Evolutionary conservation across 352 stramenopile genomes (phyloP).

Genomic region (Globisporangium iwayamae): DNA sequence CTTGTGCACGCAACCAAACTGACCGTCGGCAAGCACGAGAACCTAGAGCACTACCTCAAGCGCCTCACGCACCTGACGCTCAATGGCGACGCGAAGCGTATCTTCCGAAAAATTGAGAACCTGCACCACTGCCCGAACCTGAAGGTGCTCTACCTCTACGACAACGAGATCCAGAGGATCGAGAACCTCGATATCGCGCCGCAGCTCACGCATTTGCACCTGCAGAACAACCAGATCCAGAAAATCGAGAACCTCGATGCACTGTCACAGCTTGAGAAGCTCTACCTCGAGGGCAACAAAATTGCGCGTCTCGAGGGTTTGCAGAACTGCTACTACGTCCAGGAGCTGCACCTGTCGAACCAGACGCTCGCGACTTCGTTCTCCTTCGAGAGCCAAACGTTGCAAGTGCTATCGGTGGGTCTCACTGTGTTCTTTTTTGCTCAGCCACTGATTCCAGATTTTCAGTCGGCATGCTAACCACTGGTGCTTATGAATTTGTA

Average conservation of each 20-base stretch:
- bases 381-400: constrained; percentile 41
- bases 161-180: constrained; percentile 59
- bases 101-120: constrained; percentile 50
- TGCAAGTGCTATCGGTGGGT: constrained; percentile 38
- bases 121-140: constrained; percentile 61
- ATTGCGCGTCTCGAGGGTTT: constrained; percentile 62
- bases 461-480: not conserved
- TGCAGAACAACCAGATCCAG: constrained; percentile 67
- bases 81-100: constrained; percentile 31
- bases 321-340: constrained; percentile 30
- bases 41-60: constrained; percentile 66
- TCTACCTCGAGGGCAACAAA: constrained; percentile 68
- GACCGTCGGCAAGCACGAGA: constrained; percentile 60
- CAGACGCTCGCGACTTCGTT: constrained; percentile 41
- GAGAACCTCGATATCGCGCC: constrained; percentile 45
- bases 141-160: constrained; percentile 78
- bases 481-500: constrained; percentile 12
- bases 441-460: not conserved
- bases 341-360: constrained; percentile 69
- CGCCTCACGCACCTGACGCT: constrained; percentile 69
- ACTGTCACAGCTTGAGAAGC: constrained; percentile 52
- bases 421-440: not conserved
- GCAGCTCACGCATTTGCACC: constrained; percentile 65
- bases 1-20: constrained; percentile 65
- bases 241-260: constrained; percentile 45